A percentile compares a stretch with the other conserved stretches of the same genome.
Conservation (phyloP, 73 alveolate genomes). For the Durusdinium trenchii region DNA sequence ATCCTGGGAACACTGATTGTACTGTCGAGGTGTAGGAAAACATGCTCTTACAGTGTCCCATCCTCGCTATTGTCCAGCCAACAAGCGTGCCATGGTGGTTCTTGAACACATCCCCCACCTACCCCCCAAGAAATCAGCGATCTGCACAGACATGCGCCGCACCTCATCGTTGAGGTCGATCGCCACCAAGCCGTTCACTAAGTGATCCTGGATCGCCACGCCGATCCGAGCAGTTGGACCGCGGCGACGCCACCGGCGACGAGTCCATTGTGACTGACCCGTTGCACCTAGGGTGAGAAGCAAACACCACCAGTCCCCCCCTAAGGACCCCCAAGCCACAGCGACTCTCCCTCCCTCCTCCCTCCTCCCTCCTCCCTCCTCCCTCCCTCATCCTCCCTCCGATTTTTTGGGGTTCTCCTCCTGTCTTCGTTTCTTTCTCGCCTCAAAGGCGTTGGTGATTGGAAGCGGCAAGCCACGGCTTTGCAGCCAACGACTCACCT, state of each 20-base stretch:
- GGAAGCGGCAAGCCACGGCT: constrained; percentile 37
- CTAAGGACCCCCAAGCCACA: too few relatives aligned
- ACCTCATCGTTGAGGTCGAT: constrained; percentile 43
- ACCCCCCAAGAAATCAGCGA: background rate
- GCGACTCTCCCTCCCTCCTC: too few relatives aligned
- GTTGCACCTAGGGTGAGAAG: too few relatives aligned
- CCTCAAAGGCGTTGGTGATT: constrained; percentile 48
- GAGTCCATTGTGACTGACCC: too few relatives aligned
- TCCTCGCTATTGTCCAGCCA: background rate
- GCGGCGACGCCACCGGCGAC: too few relatives aligned
- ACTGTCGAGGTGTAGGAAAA: background rate
- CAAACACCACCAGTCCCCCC: too few relatives aligned
- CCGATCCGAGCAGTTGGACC: too few relatives aligned
- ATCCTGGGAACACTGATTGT: background rate
- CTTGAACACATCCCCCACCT: background rate
- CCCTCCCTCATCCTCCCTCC: too few relatives aligned
- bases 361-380: too few relatives aligned
- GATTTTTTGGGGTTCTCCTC: too few relatives aligned
- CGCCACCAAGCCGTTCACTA: constrained; percentile 67
- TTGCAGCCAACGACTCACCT: constrained; percentile 48
- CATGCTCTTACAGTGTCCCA: background rate
- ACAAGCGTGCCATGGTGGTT: background rate
- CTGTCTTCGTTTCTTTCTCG: background rate
- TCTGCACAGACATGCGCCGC: background rate
- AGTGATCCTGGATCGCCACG: constrained; percentile 26